These are phyloP conservation scores for Naumovozyma dairenensis DNA, from an alignment of 805 yeast genomes.

Conservation along the genomic window DNA sequence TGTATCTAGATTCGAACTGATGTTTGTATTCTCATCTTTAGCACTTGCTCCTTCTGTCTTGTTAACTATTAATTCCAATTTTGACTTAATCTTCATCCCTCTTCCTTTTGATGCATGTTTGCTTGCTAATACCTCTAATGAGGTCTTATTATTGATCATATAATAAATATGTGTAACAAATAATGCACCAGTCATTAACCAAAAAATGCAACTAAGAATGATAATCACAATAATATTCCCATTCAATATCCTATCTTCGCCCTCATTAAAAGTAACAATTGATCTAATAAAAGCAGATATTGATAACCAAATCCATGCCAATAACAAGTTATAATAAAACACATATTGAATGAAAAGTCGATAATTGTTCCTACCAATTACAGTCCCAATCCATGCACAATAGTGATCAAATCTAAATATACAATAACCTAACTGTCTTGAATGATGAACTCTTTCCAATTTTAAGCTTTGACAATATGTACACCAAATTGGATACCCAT, in stretches of 20 bases:
- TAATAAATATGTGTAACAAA: conserved; percentile 36
- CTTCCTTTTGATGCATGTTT: not conserved
- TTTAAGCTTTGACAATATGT: conserved; percentile 55
- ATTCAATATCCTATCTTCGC: conserved; percentile 21
- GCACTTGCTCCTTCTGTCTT: no score
- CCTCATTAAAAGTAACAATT: no score
- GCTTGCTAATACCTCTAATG: conserved; percentile 46
- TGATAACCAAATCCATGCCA: conserved; percentile 34
- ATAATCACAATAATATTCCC: conserved; percentile 43
- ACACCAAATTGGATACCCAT: conserved; percentile 76
- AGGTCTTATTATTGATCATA: conserved; percentile 40
- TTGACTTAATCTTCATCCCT: not conserved
- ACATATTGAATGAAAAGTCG: conserved; percentile 47
- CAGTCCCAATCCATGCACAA: conserved; percentile 67
- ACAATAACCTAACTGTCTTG: conserved; percentile 44
- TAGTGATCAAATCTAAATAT: conserved; percentile 75
- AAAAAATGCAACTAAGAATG: conserved; percentile 31
- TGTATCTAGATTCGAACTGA: conserved; percentile 1
- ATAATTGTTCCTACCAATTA: conserved; percentile 62
- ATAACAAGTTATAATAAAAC: conserved; percentile 29
- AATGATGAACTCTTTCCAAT: conserved; percentile 62
- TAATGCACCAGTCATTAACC: conserved; percentile 37
- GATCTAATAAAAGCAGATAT: conserved; percentile 27
- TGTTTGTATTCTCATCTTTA: no score
- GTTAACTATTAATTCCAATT: not conserved